Base-by-base conservation (phyloP, 2,329 filamentous ascomycete genomes). In the Graphilbum fragrans region DNA sequence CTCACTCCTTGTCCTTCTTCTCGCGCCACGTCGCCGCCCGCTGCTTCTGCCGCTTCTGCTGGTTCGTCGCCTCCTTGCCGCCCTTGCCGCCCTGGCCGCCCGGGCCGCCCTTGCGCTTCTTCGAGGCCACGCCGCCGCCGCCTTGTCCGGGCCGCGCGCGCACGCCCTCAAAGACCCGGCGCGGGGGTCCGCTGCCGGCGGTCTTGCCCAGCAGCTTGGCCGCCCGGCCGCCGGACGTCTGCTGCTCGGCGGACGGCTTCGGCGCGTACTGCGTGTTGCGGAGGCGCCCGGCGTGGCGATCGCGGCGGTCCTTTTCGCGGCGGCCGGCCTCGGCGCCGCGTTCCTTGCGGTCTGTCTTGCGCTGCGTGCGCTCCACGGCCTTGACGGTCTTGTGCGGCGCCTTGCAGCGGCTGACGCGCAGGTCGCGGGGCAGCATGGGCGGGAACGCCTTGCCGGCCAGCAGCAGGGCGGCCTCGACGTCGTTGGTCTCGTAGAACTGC, bases 371-470 rank as follows among this genome's bases (percentile, higher is more conserved):
- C 44, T 64, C 62, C 44, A 74, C 58, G 41, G 72, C 72, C 22
- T 69, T 60, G 32, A 62, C 58, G 7, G 74, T 78, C 60, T 76
- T 77, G 54, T 72, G 69, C 29, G 72, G 74, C 43, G 82, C 82
- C 61, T 87, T 90, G 55, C 92, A 92, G 46, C 92, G 80, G 37
- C 77, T 82, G 37, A 98, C 88, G 41, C 92, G 82, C 27, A 98
- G 69, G 50, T 80, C 74, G 36, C 92, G 80, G 10, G 90, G 90
- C n/a, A 96, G 77, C 75, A 95, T 80, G 17, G 90, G 90, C 16
- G 90, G 87, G 55, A 88, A 96, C 53, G 85, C 92, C 68, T 96
- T 94, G 47, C 79, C 88, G 57, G 95, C 75, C 46, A 90, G 76
- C 32, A 93, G 72, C 12, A 98, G 72, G 2, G 92, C 92, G n/a